Conservation (phyloP, 2,329 filamentous ascomycete species). For the Cordyceps javanica region DNA sequence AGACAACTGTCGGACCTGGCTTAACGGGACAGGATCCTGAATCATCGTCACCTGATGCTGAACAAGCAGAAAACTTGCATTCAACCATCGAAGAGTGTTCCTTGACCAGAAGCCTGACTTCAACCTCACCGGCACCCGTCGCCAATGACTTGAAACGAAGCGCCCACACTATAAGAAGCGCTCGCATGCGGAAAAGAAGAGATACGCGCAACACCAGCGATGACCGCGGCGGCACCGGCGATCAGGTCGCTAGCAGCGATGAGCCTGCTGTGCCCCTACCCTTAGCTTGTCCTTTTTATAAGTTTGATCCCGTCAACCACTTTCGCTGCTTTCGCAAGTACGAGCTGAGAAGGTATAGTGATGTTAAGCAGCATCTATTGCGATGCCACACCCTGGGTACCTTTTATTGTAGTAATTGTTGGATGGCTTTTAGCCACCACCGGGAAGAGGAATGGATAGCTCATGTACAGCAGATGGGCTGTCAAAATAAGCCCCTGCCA, state of each 20-base stretch:
- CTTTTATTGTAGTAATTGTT: not conserved
- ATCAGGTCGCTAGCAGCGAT: not conserved
- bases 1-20: too few species aligned
- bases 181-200: too few species aligned
- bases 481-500: not conserved
- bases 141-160: not conserved
- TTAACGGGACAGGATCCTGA: too few species aligned
- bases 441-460: not conserved
- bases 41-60: too few species aligned
- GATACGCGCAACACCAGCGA: too few species aligned
- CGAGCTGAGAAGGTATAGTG: not conserved
- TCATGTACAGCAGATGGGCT: not conserved
- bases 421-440: not conserved
- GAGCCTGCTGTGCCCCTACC: not conserved
- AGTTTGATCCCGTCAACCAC: not conserved
- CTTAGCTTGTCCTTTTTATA: slow-evolving; percentile 1
- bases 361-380: not conserved
- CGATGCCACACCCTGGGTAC: not conserved
- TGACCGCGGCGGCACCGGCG: too few species aligned
- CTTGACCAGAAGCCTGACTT: too few species aligned
- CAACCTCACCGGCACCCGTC: not conserved
- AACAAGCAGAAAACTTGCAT: too few species aligned
- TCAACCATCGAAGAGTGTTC: too few species aligned
- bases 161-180: too few species aligned
- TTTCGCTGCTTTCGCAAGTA: not conserved